Evolutionary conservation across 2,329 filamentous ascomycete species (phyloP), one percentile per base, ranked within the genome.

Genomic region (Mollisia scopiformis): DNA sequence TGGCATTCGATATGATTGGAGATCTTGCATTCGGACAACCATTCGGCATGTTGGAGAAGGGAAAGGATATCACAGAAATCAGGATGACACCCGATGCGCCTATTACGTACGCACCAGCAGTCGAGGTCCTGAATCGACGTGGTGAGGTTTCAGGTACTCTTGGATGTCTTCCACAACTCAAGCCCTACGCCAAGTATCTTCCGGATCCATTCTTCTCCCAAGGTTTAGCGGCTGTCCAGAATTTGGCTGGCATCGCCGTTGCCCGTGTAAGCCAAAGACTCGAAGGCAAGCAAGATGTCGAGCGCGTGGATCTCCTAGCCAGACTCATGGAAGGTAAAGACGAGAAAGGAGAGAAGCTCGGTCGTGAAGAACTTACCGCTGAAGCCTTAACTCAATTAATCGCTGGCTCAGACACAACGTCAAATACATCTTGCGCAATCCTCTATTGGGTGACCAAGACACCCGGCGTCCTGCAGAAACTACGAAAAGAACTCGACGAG

Each of bases 311-410:
- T 70, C 83, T 97, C 1, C 87, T 97, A 4, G 88, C 90, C 1
- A 84, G 91, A 1, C 80, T 97, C 10, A 94, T 96, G 86, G 90
- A 96, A 76, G 92, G 91, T 51, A 88, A 90, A 59, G 92, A 97
- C 73, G 89, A 91, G 62, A 89, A 85, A 25, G 93, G 92, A 58
- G 80, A 91, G 61, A 88, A 86, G 11, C 83, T 97, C 0, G 88
- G 90, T 4, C 84, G 90, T 27, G 84, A 90, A 68, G 93, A 97
- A 73, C 81, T 97, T 55, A 96, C 92, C 0, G 92, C 92, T 35
- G 93, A 97, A 77, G 93, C 93, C 0, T 79, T 96, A 27, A 97
- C 93, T 0, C 93, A 97, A 75, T 84, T 97, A 43, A 96, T 93
- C 68, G 90, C 90, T 1, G 90, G 90, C 27, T 88, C 84, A 46